Evolutionary conservation across 2,329 filamentous ascomycete genomes (phyloP).

Genomic region (Monosporascus sp.): DNA sequence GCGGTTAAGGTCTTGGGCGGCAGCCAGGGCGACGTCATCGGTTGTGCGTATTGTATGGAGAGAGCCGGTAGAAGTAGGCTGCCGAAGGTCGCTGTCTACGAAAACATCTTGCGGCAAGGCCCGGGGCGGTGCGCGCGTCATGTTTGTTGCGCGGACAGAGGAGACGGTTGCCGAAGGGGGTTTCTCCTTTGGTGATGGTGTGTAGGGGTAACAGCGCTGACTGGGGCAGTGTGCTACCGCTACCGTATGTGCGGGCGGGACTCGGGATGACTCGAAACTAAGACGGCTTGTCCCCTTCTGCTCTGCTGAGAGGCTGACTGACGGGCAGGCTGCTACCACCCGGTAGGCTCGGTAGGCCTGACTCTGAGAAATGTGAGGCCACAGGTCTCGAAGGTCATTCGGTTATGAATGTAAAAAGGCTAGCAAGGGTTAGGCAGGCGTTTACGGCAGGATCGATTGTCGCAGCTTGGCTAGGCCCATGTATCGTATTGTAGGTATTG

Average conservation of each 20-base stretch:
- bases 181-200: too few relatives aligned
- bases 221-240: background rate
- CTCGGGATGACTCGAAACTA: background rate
- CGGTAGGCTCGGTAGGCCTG: background rate
- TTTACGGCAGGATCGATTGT: slow-evolving; percentile 6
- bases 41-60: slow-evolving; percentile 9
- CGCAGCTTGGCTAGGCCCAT: too few relatives aligned
- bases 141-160: slow-evolving; percentile 10
- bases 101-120: slow-evolving; percentile 19
- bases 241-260: background rate
- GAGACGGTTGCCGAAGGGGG: too few relatives aligned
- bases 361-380: too few relatives aligned
- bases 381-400: too few relatives aligned
- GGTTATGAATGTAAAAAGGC: background rate
- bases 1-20: slow-evolving; percentile 20
- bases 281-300: too few relatives aligned
- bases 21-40: slow-evolving; percentile 14
- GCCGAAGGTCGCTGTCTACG: slow-evolving; percentile 13
- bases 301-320: background rate
- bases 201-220: too few relatives aligned
- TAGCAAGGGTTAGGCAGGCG: slow-evolving; percentile 18
- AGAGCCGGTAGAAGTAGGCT: slow-evolving; percentile 8
- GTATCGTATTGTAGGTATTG: too few relatives aligned
- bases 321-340: background rate
- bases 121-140: slow-evolving; percentile 21